These are phyloP conservation scores for Quercus variabilis DNA, from an alignment of 306 rosid genomes.

Conservation along the genomic window DNA sequence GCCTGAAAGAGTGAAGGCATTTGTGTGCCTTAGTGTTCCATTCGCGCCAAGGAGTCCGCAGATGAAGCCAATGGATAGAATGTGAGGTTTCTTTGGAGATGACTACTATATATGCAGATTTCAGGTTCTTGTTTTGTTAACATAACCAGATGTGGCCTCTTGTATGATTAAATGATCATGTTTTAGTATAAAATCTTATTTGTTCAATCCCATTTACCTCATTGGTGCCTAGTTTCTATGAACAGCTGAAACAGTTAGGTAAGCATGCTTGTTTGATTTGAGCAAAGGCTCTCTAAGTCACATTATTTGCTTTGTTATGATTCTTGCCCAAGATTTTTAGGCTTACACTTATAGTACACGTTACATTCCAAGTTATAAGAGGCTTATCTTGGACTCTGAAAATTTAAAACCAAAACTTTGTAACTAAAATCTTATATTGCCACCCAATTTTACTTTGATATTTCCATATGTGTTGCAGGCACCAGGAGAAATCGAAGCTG, in stretches of 20 bases:
- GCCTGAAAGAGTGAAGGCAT: conserved; percentile 22
- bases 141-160: neutral
- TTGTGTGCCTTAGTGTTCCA: conserved; percentile 37
- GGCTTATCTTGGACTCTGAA: too few relatives aligned
- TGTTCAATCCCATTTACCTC: too few relatives aligned
- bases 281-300: too few relatives aligned
- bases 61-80: conserved; percentile 4
- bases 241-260: too few relatives aligned
- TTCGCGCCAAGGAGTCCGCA: conserved; percentile 19
- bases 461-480: neutral
- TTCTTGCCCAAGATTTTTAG: too few relatives aligned
- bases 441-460: neutral
- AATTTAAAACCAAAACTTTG: too few relatives aligned
- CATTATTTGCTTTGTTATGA: too few relatives aligned
- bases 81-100: conserved; percentile 28
- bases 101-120: conserved; percentile 42
- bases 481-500: conserved; percentile 25
- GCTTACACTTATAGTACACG: too few relatives aligned
- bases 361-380: too few relatives aligned
- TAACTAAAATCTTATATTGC: too few relatives aligned
- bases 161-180: neutral
- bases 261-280: too few relatives aligned
- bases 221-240: too few relatives aligned
- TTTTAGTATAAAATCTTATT: neutral
- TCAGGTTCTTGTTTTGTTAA: conserved; percentile 18